Conservation (phyloP, 2,329 filamentous ascomycete genomes). For the Oidium heveae region DNA sequence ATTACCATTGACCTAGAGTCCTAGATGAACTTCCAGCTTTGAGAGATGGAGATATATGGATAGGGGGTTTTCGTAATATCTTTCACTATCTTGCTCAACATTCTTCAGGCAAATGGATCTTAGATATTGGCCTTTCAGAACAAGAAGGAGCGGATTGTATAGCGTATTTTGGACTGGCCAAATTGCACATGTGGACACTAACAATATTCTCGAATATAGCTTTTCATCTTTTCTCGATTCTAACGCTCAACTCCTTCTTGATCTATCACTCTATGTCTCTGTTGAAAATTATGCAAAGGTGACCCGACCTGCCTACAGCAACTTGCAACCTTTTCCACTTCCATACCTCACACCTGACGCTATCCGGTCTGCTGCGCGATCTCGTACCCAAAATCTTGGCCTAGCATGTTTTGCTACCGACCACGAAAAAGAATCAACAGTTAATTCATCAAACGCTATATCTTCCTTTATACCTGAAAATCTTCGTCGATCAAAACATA, state of each 20-base stretch:
- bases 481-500: slow-evolving; percentile 16
- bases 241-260: slow-evolving; percentile 52
- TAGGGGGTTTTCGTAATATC: slow-evolving; percentile 27
- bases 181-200: background rate
- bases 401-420: slow-evolving; percentile 43
- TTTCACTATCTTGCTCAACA: slow-evolving; percentile 20
- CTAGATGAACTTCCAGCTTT: slow-evolving; percentile 31
- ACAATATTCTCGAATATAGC: slow-evolving; percentile 14
- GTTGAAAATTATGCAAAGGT: slow-evolving; percentile 59
- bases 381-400: slow-evolving; percentile 42
- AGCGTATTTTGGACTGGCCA: slow-evolving; percentile 17
- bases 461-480: slow-evolving; percentile 13
- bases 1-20: background rate
- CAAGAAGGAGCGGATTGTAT: slow-evolving; percentile 21
- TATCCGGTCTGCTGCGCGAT: slow-evolving; percentile 43
- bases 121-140: slow-evolving; percentile 19
- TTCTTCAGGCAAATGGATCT: slow-evolving; percentile 22
- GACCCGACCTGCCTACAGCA: slow-evolving; percentile 60
- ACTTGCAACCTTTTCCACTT: slow-evolving; percentile 59
- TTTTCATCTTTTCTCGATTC: slow-evolving; percentile 44
- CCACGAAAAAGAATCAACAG: slow-evolving; percentile 14
- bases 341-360: slow-evolving; percentile 66
- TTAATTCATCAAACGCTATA: slow-evolving; percentile 7
- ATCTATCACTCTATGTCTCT: slow-evolving; percentile 74
- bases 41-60: slow-evolving; percentile 25